A percentile compares a stretch with the other conserved stretches of the same genome.
These are phyloP conservation scores for Neurospora sp. DNA, from an alignment of 495 filamentous ascomycete genomes.

Conservation along the genomic window DNA sequence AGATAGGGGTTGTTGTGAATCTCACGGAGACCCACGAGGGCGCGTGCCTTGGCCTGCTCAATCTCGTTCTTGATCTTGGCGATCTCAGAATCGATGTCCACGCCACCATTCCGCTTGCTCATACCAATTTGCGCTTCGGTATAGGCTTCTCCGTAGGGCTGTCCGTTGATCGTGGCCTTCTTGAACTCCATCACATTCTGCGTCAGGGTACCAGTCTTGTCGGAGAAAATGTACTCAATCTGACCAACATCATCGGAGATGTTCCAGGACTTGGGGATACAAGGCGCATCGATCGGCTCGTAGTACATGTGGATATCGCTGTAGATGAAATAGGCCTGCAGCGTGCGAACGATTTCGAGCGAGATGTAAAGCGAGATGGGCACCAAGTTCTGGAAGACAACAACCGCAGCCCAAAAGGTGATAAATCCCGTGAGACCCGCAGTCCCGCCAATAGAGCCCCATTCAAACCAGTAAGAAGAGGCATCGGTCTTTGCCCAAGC, in stretches of 20 bases:
- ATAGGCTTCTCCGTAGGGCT: slow-evolving; percentile 93
- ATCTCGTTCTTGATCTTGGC: slow-evolving; percentile 68
- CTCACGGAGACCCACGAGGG: slow-evolving; percentile 60
- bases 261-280: slow-evolving; percentile 97
- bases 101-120: slow-evolving; percentile 71
- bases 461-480: slow-evolving; percentile 78
- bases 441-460: slow-evolving; percentile 67
- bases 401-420: slow-evolving; percentile 90
- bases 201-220: slow-evolving; percentile 96
- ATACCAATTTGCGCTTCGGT: slow-evolving; percentile 94
- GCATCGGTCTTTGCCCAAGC: slow-evolving; percentile 65
- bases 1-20: slow-evolving; percentile 88
- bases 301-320: slow-evolving; percentile 96
- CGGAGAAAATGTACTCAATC: slow-evolving; percentile 99
- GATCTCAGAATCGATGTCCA: slow-evolving; percentile 72
- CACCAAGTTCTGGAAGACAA: slow-evolving; percentile 96
- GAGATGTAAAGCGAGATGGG: slow-evolving; percentile 97
- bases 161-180: slow-evolving; percentile 88
- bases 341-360: slow-evolving; percentile 87
- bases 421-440: slow-evolving; percentile 80
- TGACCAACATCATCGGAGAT: slow-evolving; percentile 97
- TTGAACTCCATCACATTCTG: slow-evolving; percentile 99
- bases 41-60: slow-evolving; percentile 58
- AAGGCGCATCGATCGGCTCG: slow-evolving; percentile 83
- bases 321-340: slow-evolving; percentile 96